Base-by-base conservation (phyloP, 2,329 filamentous ascomycete species). In the Lecanoromycetidae sp. region DNA sequence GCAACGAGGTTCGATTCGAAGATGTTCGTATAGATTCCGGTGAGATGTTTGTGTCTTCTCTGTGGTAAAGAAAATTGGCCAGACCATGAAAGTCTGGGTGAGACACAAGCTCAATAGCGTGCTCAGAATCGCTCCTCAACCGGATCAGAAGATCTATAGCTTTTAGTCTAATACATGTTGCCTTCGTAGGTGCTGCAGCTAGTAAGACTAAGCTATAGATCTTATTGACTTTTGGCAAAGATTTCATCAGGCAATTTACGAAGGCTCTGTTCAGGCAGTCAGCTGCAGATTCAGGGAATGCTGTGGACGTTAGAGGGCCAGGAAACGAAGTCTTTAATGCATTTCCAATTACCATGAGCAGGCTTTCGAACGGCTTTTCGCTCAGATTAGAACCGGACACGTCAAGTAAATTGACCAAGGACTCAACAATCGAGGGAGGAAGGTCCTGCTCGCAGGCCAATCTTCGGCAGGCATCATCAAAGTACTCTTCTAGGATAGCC, bases 91-190 rank as follows among this genome's bases (percentile, higher is more conserved):
- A 82, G 60, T 94, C 86, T 1, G 82, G 77, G 25, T 77, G 75
- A 27, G 76, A 66, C 6, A 79, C 79, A 44, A 94, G 69, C 49
- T 82, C 86, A 3, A 95, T 74, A 36, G 80, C 76, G 54, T 88
- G 78, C 8, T 82, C 78, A 60, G 83, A 86, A 63, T 94, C 87
- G 19, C 87, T 86, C 49, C 88, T 77, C 25, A 95, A 68, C 35
- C 88, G 79, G 60, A 93, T 90, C 2, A 95, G 68, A 35, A 90
- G 66, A 57, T 85, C 87, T 70, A 88, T 77, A 2, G 82, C 80
- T 10, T 79, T 80, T 22, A 91, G 67, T 5, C 84, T 80, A 43
- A 83, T 80, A 62, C 85, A 80, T 5, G 74, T 68, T 50, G 83
- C 81, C 51, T 75, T 77, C 26, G 71, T 67, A 23, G 69, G 71